Evolutionary conservation across 495 filamentous ascomycete species (phyloP), one percentile per base, ranked within the genome.

Genomic region (Penicillium flavigenum): DNA sequence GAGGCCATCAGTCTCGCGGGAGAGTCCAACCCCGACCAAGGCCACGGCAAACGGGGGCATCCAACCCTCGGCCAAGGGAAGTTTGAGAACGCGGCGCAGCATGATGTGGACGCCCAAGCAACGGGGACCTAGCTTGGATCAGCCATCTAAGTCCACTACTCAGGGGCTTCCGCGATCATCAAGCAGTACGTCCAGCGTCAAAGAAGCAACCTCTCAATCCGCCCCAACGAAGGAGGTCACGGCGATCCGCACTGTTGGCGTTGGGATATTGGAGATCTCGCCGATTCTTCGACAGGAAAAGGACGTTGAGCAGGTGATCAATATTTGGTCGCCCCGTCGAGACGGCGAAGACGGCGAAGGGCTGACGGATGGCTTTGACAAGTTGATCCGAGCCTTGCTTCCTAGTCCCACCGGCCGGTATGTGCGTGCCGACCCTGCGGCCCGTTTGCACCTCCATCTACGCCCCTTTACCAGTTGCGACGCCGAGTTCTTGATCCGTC

Each of bases 181-280:
- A 1, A 85, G 79, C 64, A 85, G 83, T 70, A 80, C 81, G 2
- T 80, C 82, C 12, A 82, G 77, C 39, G 82, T 76, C 5, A 78
- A 75, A 59, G 72, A 75, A 10, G 70, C 70, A 49, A 64, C 73
- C n/a, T 74, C 73, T 24, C 59, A 77, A 46, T 43, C 70, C 7
- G 32, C 55, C 2, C 39, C 61, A 3, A 27, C 62, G 2, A 81
- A 86, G 59, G 73, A 73, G 44, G 71, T 74, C 4, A 71, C 77
- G 11, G 76, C 83, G 6, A 81, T 81, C 54, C 85, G 90, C 48
- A 88, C 86, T 2, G 80, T 96, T 14, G 94, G 91, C 24, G 82
- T 93, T 22, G 93, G 92, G 9, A 81, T 91, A 12, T 69, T 96
- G n/a, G 88, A 89, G 58, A 76, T 97, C 24, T 92, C 88, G 56